Evolutionary conservation across 495 filamentous ascomycete species (phyloP), one percentile per base, ranked within the genome.

Genomic region (Hyaloscypha variabilis): DNA sequence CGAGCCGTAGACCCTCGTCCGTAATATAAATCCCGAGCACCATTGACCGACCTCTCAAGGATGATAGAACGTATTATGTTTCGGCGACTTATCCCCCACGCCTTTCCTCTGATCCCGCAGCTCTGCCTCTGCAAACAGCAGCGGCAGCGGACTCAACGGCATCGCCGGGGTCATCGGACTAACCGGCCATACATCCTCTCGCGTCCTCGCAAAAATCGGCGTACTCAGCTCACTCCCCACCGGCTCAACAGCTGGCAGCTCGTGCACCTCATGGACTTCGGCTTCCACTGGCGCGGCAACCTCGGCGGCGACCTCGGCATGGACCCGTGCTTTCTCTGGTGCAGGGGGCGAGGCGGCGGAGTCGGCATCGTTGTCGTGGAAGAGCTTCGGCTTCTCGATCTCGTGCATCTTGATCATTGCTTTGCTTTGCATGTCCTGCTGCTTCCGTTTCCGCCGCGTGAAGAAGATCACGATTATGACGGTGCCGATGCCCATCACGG

Each of bases 1-100:
- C 39, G 39, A 46, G 10, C 39, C 39, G 39, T 46, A 11, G 39
- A 46, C 39, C 13, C 39, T 17, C 6, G 17, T 17, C 39, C 39
- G 39, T 46, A 46, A 17, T 46, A 46, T 46, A 46, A n/a, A n/a
- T n/a, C 19, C 39, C 2, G 19, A 46, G 19, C 39, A 46, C 1
- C 13, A 46, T 17, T 46, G 11, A 17, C 6, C 39, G 39, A 55
- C 51, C 51, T 24, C 51, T 69, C 64, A 70, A 58, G 68, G 55
- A 55, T 70, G 54, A 56, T 70, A 70, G 64, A 57, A 70, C 0
- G 68, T 70, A 2, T 70, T 36, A 62, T 70, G 68, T 29, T 26
- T 67, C 3, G 61, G 56, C 23, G 42, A 46, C 13, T 6, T 19
- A 56, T 67, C 61, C 1, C 8, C 24, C 25, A 54, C 34, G 28